Percentiles rank a stretch among this genome's conserved stretches.
Evolutionary conservation across 176 grass and related monocot genomes (phyloP).

Genomic region (Avena eriantha): DNA sequence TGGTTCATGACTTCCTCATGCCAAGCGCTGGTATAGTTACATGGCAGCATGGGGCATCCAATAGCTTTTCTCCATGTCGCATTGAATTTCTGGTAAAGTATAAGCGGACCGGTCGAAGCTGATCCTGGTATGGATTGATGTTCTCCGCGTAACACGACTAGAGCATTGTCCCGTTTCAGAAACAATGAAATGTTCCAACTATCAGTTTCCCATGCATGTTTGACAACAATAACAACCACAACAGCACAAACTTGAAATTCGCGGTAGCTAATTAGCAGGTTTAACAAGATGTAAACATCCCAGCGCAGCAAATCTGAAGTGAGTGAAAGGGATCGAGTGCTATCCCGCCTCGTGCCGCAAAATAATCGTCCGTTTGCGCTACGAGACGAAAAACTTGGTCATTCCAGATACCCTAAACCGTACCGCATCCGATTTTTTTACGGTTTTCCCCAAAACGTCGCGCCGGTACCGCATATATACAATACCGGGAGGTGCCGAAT

Average conservation of each 20-base stretch:
- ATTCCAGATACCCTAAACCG: too few relatives aligned
- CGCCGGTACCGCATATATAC: too few relatives aligned
- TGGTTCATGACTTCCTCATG: background rate
- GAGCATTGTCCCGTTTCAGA: background rate
- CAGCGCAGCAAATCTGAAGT: background rate
- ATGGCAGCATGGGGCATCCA: background rate
- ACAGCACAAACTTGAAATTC: background rate
- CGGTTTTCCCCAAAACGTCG: too few relatives aligned
- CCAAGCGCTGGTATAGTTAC: too few relatives aligned
- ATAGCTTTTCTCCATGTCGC: background rate
- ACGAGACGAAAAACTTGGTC: too few relatives aligned
- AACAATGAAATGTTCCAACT: background rate
- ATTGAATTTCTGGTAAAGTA: background rate
- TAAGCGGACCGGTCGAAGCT: background rate
- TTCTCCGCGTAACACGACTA: background rate
- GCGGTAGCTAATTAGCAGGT: background rate
- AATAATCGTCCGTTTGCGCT: too few relatives aligned
- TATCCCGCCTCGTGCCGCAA: too few relatives aligned
- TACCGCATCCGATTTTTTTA: too few relatives aligned
- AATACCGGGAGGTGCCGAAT: too few relatives aligned
- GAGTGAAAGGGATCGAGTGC: background rate
- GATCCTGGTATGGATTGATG: too few relatives aligned
- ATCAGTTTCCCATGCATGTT: background rate
- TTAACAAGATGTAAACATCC: background rate
- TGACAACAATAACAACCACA: background rate